These are phyloP conservation scores for Kodamaea plutei DNA, from an alignment of 1,139 yeast genomes.

Conservation along the genomic window DNA sequence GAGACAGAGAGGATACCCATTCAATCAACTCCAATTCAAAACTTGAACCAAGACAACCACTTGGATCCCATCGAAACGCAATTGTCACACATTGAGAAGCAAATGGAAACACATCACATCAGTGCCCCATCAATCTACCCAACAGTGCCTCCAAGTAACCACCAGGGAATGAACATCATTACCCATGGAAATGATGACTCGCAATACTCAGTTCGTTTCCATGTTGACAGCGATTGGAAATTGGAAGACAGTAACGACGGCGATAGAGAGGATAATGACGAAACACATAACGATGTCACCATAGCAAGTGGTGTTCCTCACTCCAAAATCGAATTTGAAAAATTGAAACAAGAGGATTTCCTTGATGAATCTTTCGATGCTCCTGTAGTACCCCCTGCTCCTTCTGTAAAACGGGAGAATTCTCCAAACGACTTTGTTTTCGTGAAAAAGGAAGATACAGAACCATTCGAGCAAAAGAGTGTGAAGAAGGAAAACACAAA, in stretches of 20 bases:
- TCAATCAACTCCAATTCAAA: not conserved
- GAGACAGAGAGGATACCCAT: too few species aligned
- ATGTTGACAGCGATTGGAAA: constrained; percentile 39
- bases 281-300: constrained; percentile 23
- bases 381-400: too few species aligned
- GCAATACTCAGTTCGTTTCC: constrained; percentile 28
- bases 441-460: constrained; percentile 4
- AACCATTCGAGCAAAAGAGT: too few species aligned
- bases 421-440: constrained; percentile 6
- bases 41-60: not conserved
- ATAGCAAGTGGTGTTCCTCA: constrained; percentile 8
- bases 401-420: not conserved
- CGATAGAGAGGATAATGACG: constrained; percentile 41
- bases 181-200: constrained; percentile 13
- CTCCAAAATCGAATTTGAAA: constrained; percentile 13
- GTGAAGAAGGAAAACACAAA: too few species aligned
- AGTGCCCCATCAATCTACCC: constrained; percentile 4
- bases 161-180: constrained; percentile 4
- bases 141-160: constrained; percentile 1
- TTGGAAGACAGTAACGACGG: constrained; percentile 43
- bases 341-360: constrained; percentile 8
- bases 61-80: too few species aligned
- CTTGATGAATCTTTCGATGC: constrained; percentile 4
- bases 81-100: not conserved
- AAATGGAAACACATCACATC: not conserved